A percentile compares a stretch with the other conserved stretches of the same genome.
phyloP scores from a whole-genome alignment of 1,284 basidiomycete genomes.

The Cryptococcus sp. region DNA sequence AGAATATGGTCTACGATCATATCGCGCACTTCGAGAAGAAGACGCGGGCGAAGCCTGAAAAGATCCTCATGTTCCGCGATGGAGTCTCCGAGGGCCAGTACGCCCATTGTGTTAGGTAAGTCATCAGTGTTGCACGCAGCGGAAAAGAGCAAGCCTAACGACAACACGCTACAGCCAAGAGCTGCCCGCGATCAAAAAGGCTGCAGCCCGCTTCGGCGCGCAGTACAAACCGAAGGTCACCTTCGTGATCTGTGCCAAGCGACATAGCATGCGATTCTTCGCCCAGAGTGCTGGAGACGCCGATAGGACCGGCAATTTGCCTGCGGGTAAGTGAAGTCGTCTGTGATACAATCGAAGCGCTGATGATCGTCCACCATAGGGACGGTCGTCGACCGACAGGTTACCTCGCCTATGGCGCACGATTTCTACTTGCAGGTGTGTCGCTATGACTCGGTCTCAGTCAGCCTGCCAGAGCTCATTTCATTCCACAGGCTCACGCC shows the following conservation, averaged over 20 bases:
- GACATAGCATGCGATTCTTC: conserved; percentile 56
- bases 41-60: conserved; percentile 45
- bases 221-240: conserved; percentile 51
- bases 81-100: conserved; percentile 58
- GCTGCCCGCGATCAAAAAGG: conserved; percentile 34
- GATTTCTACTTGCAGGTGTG: conserved; percentile 48
- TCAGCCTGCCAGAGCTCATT: background rate
- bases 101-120: conserved; percentile 51
- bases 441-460: background rate
- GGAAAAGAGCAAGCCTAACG: conserved; percentile 2
- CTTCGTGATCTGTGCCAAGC: conserved; percentile 52
- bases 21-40: conserved; percentile 39
- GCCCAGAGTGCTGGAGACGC: conserved; percentile 37
- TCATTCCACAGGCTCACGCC: conserved; percentile 38
- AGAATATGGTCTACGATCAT: conserved; percentile 38
- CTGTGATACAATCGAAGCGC: background rate
- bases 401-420: conserved; percentile 54
- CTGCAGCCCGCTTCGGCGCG: conserved; percentile 27
- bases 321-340: conserved; percentile 30
- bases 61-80: conserved; percentile 56
- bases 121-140: background rate
- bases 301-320: conserved; percentile 55
- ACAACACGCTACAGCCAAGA: conserved; percentile 31
- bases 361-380: conserved; percentile 9
- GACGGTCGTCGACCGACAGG: conserved; percentile 50